phyloP scores from a whole-genome alignment of 2,329 filamentous ascomycete species.

The Xylariaceae sp. region DNA sequence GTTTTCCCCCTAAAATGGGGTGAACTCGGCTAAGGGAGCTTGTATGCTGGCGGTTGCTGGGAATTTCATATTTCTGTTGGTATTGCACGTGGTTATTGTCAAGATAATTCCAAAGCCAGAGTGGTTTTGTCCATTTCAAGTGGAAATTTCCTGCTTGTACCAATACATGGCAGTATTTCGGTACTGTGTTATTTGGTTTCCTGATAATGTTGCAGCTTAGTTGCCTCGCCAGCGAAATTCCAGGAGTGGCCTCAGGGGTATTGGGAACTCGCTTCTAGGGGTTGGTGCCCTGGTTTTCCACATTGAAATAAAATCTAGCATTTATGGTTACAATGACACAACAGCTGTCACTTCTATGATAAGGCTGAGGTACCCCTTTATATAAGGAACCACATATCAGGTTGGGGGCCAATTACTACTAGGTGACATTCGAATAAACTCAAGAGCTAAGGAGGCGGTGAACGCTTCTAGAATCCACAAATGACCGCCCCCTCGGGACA shows the following conservation, averaged over 20 bases:
- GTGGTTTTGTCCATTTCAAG: too few species aligned
- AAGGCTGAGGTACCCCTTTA: neutral
- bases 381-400: neutral
- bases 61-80: too few species aligned
- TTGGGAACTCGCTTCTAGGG: neutral
- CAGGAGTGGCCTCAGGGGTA: neutral
- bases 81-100: too few species aligned
- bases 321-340: neutral
- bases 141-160: too few species aligned
- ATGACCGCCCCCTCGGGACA: neutral
- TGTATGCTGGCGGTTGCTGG: too few species aligned
- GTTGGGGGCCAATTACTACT: conserved; percentile 8
- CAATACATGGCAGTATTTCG: too few species aligned
- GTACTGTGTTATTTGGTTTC: neutral
- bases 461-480: neutral
- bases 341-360: neutral
- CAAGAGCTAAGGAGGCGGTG: conserved; percentile 2
- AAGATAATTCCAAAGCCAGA: too few species aligned
- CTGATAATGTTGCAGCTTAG: neutral
- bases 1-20: too few species aligned
- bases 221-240: neutral
- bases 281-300: neutral
- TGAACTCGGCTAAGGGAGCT: too few species aligned
- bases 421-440: neutral
- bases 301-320: neutral